Conservation (phyloP, 495 filamentous ascomycete genomes). For the Penicillium daleae region DNA sequence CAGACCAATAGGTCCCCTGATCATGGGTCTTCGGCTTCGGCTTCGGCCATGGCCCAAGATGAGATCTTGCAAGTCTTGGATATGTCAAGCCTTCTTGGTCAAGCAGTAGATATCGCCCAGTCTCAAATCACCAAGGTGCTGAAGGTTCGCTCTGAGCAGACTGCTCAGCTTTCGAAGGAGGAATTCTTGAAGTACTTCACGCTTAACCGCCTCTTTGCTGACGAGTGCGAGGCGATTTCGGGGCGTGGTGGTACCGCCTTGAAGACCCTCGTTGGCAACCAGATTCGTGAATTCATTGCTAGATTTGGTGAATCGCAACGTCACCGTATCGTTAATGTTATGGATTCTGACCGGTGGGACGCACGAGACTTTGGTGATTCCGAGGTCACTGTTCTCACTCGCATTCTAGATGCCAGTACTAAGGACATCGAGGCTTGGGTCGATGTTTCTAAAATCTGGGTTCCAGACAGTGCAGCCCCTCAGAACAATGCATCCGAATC, state of each 20-base stretch:
- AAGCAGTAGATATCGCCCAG: conserved; percentile 91
- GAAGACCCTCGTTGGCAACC: conserved; percentile 85
- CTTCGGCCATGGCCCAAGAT: conserved; percentile 60
- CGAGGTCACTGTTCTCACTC: conserved; percentile 63
- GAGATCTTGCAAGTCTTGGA: conserved; percentile 85
- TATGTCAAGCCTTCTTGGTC: conserved; percentile 90
- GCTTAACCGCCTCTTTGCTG: conserved; percentile 90
- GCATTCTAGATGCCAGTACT: conserved; percentile 78
- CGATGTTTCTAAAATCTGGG: conserved; percentile 72
- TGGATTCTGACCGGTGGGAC: conserved; percentile 92
- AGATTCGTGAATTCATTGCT: conserved; percentile 88
- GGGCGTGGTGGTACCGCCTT: conserved; percentile 82
- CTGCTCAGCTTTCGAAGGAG: conserved; percentile 68
- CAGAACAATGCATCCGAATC: conserved; percentile 36
- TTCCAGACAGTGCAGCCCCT: conserved; percentile 41
- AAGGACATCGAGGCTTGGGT: conserved; percentile 77
- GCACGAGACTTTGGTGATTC: conserved; percentile 79
- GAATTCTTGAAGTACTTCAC: conserved; percentile 90
- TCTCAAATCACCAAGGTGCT: conserved; percentile 90
- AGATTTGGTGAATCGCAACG: conserved; percentile 75
- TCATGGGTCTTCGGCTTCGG: conserved; percentile 27
- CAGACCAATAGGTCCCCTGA: conserved; percentile 23
- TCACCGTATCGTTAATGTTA: conserved; percentile 75
- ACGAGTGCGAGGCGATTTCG: conserved; percentile 95
- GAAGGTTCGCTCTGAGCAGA: conserved; percentile 88